Conservation (phyloP, 208 protist species). For the Crithidia brevicula region DNA sequence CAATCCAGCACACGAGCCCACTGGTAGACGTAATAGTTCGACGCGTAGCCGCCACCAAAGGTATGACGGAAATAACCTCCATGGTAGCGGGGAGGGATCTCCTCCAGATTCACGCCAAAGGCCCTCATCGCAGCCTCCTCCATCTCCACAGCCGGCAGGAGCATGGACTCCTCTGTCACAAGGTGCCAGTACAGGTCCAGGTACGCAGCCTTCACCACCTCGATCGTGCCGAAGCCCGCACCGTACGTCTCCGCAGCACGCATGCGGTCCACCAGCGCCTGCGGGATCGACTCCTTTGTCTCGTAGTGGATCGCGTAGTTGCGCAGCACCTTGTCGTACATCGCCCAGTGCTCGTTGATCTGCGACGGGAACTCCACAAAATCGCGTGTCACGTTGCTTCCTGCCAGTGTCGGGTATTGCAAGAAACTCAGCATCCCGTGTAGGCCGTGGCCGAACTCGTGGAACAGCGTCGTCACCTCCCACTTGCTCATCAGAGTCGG, state of each 20-base stretch:
- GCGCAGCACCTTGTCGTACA: constrained; percentile 45
- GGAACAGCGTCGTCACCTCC: constrained; percentile 65
- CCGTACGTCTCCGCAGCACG: constrained; percentile 37
- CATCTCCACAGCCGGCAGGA: constrained; percentile 31
- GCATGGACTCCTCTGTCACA: constrained; percentile 29
- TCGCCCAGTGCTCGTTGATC: constrained; percentile 79
- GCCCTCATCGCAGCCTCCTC: constrained; percentile 30
- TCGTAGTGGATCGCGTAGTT: constrained; percentile 62
- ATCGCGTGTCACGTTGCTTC: constrained; percentile 69
- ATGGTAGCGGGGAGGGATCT: constrained; percentile 46
- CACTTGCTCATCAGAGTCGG: constrained; percentile 58
- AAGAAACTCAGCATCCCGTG: constrained; percentile 75
- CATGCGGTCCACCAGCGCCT: constrained; percentile 54
- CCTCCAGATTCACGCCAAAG: constrained; percentile 6
- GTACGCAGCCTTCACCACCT: constrained; percentile 48
- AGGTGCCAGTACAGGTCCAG: constrained; percentile 67
- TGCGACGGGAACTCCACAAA: constrained; percentile 86
- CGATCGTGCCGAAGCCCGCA: constrained; percentile 46
- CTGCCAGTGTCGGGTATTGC: constrained; percentile 46
- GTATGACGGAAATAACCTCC: constrained; percentile 63
- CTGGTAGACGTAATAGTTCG: constrained; percentile 81
- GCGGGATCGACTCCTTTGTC: constrained; percentile 52
- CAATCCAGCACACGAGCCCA: constrained; percentile 69
- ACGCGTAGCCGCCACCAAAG: constrained; percentile 69
- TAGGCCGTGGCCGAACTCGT: constrained; percentile 74